Base-by-base conservation (phyloP, 129 eudicot species). In the Ambrosia artemisiifolia region DNA sequence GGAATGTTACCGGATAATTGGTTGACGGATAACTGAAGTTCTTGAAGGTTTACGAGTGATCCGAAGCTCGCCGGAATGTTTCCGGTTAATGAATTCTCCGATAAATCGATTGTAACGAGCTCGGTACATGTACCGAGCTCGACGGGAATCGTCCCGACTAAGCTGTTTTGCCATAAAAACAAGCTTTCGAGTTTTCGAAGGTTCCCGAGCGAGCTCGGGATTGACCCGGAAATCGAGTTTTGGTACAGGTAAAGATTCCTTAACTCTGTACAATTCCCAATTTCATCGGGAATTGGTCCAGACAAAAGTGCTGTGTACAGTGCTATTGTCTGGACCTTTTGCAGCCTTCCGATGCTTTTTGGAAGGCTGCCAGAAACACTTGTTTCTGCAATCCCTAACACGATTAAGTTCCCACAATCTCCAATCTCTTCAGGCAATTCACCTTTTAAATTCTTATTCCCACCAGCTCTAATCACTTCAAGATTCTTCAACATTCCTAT, bases 381-480 rank as follows among this genome's bases (percentile, higher is more conserved):
- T 9, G 99, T 95, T 77, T 95, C 99, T 1, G 99, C 99, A 1
- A 95, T 76, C 36, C 99, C 99, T 17, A 95, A 75, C 64, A 83
- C 57, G 9, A 73, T 64, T 65, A 95, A 72, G 17, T 75, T 88
- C 18, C 85, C 83, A 78, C 99, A 95, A 30, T 86, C 86, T 18
- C 99, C 99, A 75, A 90, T 88, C 81, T 90, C 96, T 38, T 10
- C 34, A 3, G 99, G 99, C 65, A 95, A 61, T 79, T 83, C 86
- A 7, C 99, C 97, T 49, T 76, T 82, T 49, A 95, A 90, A 83
- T 95, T 81, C 72, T 83, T 87, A 75, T 95, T 95, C 40, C 99
- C 99, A 16, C 99, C 99, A 6, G 93, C 97, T 53, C 99, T 78
- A 56, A 90, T 75, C 32, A 78, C 74, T 73, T 90, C 87, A 68